These are phyloP conservation scores for Microbotryum violaceum DNA, from an alignment of 1,284 basidiomycete genomes.

Conservation along the genomic window DNA sequence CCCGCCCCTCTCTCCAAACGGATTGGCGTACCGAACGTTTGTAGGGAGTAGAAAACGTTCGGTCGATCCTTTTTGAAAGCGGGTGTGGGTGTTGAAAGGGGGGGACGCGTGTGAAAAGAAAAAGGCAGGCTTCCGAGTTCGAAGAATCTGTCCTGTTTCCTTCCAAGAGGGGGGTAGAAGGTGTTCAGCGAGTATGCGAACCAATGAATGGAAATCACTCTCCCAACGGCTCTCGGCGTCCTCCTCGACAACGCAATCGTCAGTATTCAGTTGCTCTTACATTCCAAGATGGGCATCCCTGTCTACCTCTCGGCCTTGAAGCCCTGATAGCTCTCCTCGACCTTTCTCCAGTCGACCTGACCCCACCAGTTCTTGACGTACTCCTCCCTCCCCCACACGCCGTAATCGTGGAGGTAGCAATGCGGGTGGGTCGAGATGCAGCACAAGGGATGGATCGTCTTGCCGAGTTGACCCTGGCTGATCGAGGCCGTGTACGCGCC, in stretches of 20 bases:
- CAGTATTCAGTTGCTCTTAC: neutral
- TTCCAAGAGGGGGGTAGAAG: neutral
- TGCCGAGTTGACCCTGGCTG: conserved; percentile 1
- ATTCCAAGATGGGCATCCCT: neutral
- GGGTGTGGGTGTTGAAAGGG: neutral
- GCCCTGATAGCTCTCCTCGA: conserved; percentile 50
- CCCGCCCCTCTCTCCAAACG: neutral
- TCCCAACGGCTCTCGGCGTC: neutral
- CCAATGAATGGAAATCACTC: neutral
- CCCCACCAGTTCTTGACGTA: conserved; percentile 87
- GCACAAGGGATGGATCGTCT: conserved; percentile 61
- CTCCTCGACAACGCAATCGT: neutral
- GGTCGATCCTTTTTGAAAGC: neutral
- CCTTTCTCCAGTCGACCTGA: conserved; percentile 74
- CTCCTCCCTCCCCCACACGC: conserved; percentile 86
- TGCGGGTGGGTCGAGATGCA: conserved; percentile 84
- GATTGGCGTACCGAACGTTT: neutral
- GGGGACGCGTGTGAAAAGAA: neutral
- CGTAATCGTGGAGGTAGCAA: conserved; percentile 81
- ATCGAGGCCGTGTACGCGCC: neutral
- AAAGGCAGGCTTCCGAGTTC: too few relatives aligned
- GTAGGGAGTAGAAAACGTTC: neutral
- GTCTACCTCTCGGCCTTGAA: conserved; percentile 5
- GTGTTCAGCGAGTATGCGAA: neutral
- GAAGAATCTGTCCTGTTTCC: neutral